Evolutionary conservation across 2,329 filamentous ascomycete genomes (phyloP), one percentile per base, ranked within the genome.

Genomic region (Sporothrix euskadiensis): DNA sequence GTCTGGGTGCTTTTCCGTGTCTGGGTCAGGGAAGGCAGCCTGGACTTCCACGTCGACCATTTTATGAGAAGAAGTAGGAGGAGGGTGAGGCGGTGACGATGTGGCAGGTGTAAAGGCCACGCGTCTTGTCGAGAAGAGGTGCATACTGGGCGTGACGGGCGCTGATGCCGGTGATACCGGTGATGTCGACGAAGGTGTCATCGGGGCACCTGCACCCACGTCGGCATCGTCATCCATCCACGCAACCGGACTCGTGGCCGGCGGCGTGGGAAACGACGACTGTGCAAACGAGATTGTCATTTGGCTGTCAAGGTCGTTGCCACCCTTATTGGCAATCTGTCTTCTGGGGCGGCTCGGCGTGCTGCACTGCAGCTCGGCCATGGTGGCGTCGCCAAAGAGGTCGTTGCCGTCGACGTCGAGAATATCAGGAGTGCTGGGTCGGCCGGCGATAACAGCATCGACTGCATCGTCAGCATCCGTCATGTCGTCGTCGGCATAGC

Each of bases 261-360:
- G 88, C 0, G 88, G 88, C 0, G 87, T 88, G 4, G 85, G 84
- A 75, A 89, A 88, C 0, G 86, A 88, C 22, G 56, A 61, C 69
- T 44, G 49, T n/a, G 22, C 22, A 52, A 69, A 73, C 9, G 59
- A 49, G 80, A 78, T 61, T 80, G 78, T 57, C 80, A 78, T 19
- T 81, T 78, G 1, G 54, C 66, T 39, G 32, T 69, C 56, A 10
- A 26, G 2, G 26, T 26, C 26, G 26, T 26, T 26, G 26, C 26
- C 26, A 26, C 26, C 26, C 26, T 26, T 26, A 26, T 26, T 26
- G 26, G 26, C 26, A 26, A 2, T 26, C 26, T 26, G 26, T 26
- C 26, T 26, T 26, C 26, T 26, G 26, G 26, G 26, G 16, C 80
- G 78, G 0, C 83, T 83, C 0, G 87, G 87, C 3, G 87, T 89